These are phyloP conservation scores for Paxillus rubicundulus DNA, from an alignment of 768 basidiomycete species.

Conservation along the genomic window DNA sequence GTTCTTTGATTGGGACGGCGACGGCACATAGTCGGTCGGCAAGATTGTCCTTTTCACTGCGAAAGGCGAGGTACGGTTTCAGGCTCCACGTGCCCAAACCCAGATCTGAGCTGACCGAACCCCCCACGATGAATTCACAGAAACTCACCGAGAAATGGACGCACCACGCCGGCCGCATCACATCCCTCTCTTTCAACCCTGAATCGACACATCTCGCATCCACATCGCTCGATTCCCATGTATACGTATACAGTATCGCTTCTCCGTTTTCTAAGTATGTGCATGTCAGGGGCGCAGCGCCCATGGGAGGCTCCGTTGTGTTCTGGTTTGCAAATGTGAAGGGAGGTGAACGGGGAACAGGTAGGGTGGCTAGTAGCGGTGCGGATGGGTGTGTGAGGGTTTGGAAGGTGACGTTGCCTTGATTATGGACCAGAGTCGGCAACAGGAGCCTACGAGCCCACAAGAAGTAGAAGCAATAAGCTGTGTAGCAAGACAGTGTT, in stretches of 20 bases:
- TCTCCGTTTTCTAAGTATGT: conserved; percentile 67
- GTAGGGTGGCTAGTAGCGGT: conserved; percentile 66
- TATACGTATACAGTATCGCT: conserved; percentile 82
- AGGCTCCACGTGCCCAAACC: background rate
- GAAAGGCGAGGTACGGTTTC: conserved; percentile 49
- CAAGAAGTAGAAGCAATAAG: too few relatives aligned
- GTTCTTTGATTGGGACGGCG: background rate
- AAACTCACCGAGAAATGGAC: conserved; percentile 77
- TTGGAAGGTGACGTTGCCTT: conserved; percentile 53
- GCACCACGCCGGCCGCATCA: conserved; percentile 79
- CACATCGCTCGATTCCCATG: conserved; percentile 88
- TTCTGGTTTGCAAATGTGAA: conserved; percentile 59
- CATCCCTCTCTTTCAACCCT: conserved; percentile 48
- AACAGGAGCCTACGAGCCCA: too few relatives aligned
- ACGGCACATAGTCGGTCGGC: conserved; percentile 60
- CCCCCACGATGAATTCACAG: conserved; percentile 32
- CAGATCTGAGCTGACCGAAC: background rate
- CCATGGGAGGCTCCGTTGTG: conserved; percentile 81
- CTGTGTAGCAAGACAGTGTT: too few relatives aligned
- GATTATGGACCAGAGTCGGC: background rate
- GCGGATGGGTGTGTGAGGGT: conserved; percentile 78
- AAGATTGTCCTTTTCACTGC: conserved; percentile 79
- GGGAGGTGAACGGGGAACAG: conserved; percentile 36
- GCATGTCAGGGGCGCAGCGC: conserved; percentile 80
- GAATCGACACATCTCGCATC: conserved; percentile 75